Conservation (phyloP, 495 filamentous ascomycete genomes). For the Paragyromitra xinjiangensis region DNA sequence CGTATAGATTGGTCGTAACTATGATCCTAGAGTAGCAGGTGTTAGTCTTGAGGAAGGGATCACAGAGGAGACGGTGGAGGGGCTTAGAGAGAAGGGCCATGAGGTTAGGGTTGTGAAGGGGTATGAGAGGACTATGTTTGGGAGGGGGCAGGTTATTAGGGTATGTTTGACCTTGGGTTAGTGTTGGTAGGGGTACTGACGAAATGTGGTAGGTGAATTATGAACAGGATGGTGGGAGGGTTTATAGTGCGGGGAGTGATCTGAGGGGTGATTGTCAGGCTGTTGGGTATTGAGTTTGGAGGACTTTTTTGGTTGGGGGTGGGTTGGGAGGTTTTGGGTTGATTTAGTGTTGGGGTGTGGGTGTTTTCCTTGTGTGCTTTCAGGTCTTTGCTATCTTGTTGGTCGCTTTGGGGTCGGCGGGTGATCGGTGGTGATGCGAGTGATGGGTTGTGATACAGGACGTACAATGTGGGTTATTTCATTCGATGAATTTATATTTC, state of each 20-base stretch:
- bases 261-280: slow-evolving; percentile 78
- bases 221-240: slow-evolving; percentile 65
- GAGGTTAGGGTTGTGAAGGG: slow-evolving; percentile 73
- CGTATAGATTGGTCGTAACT: slow-evolving; percentile 63
- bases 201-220: slow-evolving; percentile 77
- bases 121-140: slow-evolving; percentile 77
- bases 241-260: slow-evolving; percentile 91
- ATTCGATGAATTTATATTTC: too few relatives aligned
- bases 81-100: slow-evolving; percentile 76
- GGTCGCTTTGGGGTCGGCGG: too few relatives aligned
- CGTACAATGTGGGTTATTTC: too few relatives aligned
- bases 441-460: too few relatives aligned
- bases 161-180: slow-evolving; percentile 62
- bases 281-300: slow-evolving; percentile 43
- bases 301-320: not conserved
- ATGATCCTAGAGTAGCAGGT: slow-evolving; percentile 56
- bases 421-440: too few relatives aligned
- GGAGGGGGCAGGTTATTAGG: slow-evolving; percentile 87
- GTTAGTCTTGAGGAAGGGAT: slow-evolving; percentile 91
- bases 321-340: too few relatives aligned
- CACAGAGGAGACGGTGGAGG: slow-evolving; percentile 69
- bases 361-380: too few relatives aligned
- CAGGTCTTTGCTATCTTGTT: too few relatives aligned
- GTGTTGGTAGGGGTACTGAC: slow-evolving; percentile 63
- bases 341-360: not conserved